Base-by-base conservation (phyloP, 139 green algal genomes). In the Volvox africanus region DNA sequence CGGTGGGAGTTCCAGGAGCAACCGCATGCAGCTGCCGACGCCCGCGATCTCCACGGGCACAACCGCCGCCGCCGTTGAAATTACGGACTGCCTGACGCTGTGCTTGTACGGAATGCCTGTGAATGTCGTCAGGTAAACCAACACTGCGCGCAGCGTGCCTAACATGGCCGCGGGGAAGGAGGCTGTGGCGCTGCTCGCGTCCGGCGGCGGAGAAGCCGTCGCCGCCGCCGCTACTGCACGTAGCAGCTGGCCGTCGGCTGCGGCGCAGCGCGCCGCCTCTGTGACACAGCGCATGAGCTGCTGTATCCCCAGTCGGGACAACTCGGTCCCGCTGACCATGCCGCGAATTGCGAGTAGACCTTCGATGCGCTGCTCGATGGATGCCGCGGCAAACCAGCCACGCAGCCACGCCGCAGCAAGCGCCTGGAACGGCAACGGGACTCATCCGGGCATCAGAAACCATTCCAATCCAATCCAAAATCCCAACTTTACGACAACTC, bases 231-330 rank as follows among this genome's bases (percentile, higher is more conserved):
- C 33, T 35, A 65, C 33, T 24, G 65, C 82, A 67, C 33, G 11
- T 21, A 62, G 65, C 16, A 88, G 80, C 36, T 24, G 71, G 21
- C 86, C 86, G 86, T 90, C 86, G 19, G 73, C 86, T 14, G 79
- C 80, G 37, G 88, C 88, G 33, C 61, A 37, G 2, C 18, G 19
- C 0, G 77, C 79, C 2, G n/a, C 88, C 35, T 20, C 62, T 19
- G 78, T 78, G 9, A 87, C 17, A 30, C 67, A 33, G 62, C 78
- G 88, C 88, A 91, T 86, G 32, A 86, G 62, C 67, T 80, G 78
- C 78, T 91, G 88, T 65, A 91, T 67, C 1, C 88, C 88, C 62
- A 91, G 79, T 0, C 88, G 78, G 3, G 88, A 62, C 65, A 91
- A 2, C 0, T 91, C 88, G 62, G 18, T 30, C 14, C 71, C 44